phyloP scores from a whole-genome alignment of 345 rosid species.

The Adansonia digitata region DNA sequence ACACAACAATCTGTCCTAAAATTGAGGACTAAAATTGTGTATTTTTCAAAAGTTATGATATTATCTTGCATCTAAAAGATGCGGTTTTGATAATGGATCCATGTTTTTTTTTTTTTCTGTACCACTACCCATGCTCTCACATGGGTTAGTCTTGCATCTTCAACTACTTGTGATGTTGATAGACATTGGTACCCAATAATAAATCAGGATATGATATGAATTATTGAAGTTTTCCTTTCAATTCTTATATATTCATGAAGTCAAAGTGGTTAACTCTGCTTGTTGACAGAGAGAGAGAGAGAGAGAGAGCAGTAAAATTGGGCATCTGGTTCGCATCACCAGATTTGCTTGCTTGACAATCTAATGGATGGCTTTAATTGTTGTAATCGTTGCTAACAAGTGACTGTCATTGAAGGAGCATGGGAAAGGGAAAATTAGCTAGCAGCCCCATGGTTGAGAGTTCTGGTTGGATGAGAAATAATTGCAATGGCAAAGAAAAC shows the following conservation, averaged over 20 bases:
- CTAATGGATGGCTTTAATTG: background rate
- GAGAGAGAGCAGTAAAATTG: background rate
- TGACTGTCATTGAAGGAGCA: background rate
- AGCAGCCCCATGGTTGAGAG: background rate
- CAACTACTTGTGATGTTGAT: background rate
- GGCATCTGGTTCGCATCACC: background rate
- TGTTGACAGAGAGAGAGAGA: too few relatives aligned
- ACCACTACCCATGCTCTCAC: background rate
- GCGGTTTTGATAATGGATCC: background rate
- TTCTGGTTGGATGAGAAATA: background rate
- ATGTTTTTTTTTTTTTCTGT: background rate
- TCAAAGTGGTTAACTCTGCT: background rate
- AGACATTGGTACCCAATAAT: background rate
- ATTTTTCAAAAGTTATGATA: too few relatives aligned
- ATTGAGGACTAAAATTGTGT: too few relatives aligned
- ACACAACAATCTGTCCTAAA: too few relatives aligned
- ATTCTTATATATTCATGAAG: background rate
- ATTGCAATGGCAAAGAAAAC: background rate
- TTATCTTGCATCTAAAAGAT: background rate
- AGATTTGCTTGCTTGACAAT: background rate
- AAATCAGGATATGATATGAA: too few relatives aligned
- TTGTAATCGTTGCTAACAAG: background rate
- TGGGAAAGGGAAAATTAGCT: background rate
- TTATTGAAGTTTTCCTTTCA: background rate
- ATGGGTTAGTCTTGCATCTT: background rate